Percentiles rank a stretch among this genome's conserved stretches.
These are phyloP conservation scores for Zymoseptoria crescenta DNA, from an alignment of 2,329 filamentous ascomycete species.

Conservation along the genomic window DNA sequence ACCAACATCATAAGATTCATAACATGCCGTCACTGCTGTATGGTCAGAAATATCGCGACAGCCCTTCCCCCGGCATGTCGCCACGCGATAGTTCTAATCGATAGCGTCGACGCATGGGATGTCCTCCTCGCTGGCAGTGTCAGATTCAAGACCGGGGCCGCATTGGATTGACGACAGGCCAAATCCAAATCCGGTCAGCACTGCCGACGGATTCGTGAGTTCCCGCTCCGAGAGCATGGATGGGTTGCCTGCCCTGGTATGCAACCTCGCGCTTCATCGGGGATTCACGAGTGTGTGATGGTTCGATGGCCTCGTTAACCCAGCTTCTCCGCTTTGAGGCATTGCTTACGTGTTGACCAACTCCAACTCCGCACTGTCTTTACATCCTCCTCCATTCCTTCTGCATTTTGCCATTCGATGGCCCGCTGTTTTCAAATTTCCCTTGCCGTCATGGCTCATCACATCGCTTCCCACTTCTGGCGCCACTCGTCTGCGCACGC, in stretches of 20 bases:
- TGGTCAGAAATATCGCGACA: background rate
- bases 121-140: background rate
- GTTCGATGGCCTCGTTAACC: background rate
- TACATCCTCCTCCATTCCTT: background rate
- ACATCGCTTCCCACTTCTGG: background rate
- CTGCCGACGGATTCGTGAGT: background rate
- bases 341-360: background rate
- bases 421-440: background rate
- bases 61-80: background rate
- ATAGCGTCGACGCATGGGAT: background rate
- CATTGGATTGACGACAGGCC: background rate
- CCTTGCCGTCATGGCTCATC: background rate
- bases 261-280: background rate
- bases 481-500: background rate
- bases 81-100: too few species aligned
- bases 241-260: background rate
- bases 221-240: background rate
- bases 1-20: too few species aligned
- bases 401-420: background rate
- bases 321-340: background rate
- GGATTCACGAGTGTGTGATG: background rate
- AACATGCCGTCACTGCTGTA: too few species aligned
- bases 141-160: background rate
- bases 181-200: background rate
- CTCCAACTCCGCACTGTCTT: background rate